These are phyloP conservation scores for Penicillium canescens DNA, from an alignment of 495 filamentous ascomycete genomes.

Conservation along the genomic window DNA sequence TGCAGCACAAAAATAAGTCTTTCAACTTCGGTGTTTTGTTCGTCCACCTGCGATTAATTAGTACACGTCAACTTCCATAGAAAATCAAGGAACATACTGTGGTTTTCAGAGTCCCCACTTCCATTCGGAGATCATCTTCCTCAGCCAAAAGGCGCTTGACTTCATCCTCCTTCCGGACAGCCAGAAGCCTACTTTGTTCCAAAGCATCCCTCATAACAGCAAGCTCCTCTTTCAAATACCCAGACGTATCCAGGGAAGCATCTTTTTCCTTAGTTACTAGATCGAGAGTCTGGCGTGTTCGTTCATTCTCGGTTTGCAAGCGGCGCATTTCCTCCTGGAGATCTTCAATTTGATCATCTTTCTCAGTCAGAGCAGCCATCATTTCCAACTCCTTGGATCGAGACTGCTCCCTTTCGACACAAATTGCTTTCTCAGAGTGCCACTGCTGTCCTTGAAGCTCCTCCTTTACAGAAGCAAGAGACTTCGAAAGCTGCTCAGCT, in stretches of 20 bases:
- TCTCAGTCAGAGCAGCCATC: constrained; percentile 45
- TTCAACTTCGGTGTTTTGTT: constrained; percentile 22
- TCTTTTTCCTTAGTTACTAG: constrained; percentile 18
- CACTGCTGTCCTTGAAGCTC: constrained; percentile 29
- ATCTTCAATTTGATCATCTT: constrained; percentile 46
- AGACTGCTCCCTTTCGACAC: constrained; percentile 28
- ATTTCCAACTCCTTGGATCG: constrained; percentile 43
- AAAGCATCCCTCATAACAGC: constrained; percentile 11
- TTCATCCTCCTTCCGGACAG: constrained; percentile 28
- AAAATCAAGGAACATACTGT: constrained; percentile 23
- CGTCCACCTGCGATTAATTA: constrained; percentile 20
- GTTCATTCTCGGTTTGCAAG: constrained; percentile 20
- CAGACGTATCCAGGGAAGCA: constrained; percentile 9
- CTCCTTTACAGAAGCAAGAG: constrained; percentile 21
- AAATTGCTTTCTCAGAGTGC: constrained; percentile 21
- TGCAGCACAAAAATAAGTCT: constrained; percentile 21
- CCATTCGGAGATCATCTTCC: constrained; percentile 17
- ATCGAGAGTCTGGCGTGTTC: constrained; percentile 19
- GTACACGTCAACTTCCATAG: background rate
- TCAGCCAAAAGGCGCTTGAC: constrained; percentile 21
- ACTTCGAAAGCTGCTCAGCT: constrained; percentile 29
- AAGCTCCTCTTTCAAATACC: constrained; percentile 21
- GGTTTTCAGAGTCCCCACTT: constrained; percentile 22
- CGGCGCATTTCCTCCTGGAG: constrained; percentile 26
- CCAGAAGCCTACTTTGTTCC: constrained; percentile 15